A percentile compares a stretch with the other conserved stretches of the same genome.
phyloP scores from a whole-genome alignment of 176 grass and related monocot species.

The Carex pumila region DNA sequence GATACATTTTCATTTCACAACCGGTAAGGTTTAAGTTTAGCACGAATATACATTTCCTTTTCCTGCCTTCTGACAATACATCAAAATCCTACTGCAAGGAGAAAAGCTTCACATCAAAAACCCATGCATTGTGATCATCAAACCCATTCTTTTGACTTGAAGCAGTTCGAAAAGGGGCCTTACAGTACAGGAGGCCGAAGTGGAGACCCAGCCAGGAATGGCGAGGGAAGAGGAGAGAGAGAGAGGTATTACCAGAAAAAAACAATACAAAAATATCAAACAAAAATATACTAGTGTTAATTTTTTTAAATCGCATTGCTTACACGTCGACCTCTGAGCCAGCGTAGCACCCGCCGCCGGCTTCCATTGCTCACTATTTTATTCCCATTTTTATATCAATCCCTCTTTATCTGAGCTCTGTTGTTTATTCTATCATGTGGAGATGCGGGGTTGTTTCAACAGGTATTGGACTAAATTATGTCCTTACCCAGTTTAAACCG shows the following conservation, averaged over 20 bases:
- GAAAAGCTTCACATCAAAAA: not conserved
- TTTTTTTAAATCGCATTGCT: not conserved
- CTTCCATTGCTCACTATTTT: slow-evolving; percentile 9
- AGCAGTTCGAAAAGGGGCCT: not conserved
- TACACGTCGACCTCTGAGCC: not conserved
- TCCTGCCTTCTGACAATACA: not conserved
- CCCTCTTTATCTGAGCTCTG: not conserved
- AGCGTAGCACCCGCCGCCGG: not conserved
- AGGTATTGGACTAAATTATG: too few relatives aligned
- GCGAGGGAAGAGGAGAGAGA: not conserved
- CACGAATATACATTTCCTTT: slow-evolving; percentile 11
- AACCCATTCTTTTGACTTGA: not conserved
- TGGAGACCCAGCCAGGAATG: slow-evolving; percentile 3
- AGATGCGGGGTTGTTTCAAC: too few relatives aligned
- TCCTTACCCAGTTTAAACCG: too few relatives aligned
- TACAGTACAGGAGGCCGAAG: not conserved
- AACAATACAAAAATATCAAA: not conserved
- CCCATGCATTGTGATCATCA: not conserved
- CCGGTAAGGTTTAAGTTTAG: not conserved
- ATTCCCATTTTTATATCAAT: not conserved
- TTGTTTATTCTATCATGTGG: not conserved
- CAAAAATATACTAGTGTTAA: not conserved
- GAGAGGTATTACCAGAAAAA: not conserved
- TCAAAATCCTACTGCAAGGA: not conserved
- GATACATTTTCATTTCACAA: slow-evolving; percentile 33